These are phyloP conservation scores for Trichoderma simmonsii DNA, from an alignment of 2,329 filamentous ascomycete genomes.

Conservation along the genomic window DNA sequence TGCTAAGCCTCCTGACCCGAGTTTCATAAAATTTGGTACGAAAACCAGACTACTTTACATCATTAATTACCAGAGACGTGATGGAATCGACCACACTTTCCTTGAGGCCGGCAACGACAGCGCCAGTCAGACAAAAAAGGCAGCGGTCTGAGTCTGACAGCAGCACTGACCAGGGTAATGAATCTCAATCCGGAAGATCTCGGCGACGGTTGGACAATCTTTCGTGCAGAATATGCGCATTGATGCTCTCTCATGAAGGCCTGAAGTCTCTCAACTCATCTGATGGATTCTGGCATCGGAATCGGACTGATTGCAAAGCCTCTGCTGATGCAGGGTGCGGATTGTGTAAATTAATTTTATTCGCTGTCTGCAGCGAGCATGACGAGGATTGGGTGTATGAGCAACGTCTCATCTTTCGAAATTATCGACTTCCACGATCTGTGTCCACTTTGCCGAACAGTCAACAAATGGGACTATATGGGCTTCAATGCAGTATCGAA, in stretches of 20 bases:
- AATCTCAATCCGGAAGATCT: neutral
- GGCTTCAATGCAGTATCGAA: neutral
- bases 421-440: neutral
- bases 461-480: neutral
- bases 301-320: neutral
- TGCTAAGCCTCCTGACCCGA: rapidly evolving
- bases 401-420: neutral
- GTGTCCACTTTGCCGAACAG: neutral
- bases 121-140: neutral
- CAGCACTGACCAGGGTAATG: neutral
- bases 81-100: neutral
- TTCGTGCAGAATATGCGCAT: neutral
- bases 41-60: neutral
- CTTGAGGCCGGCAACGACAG: neutral
- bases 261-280: neutral
- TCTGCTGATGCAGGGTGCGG: neutral
- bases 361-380: neutral
- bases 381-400: neutral
- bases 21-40: rapidly evolving
- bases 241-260: neutral
- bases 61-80: neutral
- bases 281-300: neutral
- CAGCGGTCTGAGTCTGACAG: neutral
- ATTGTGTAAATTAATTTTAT: neutral
- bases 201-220: neutral